Evolutionary conservation across 2,329 filamentous ascomycete species (phyloP).

Genomic region (Colletotrichum euphorbiae): DNA sequence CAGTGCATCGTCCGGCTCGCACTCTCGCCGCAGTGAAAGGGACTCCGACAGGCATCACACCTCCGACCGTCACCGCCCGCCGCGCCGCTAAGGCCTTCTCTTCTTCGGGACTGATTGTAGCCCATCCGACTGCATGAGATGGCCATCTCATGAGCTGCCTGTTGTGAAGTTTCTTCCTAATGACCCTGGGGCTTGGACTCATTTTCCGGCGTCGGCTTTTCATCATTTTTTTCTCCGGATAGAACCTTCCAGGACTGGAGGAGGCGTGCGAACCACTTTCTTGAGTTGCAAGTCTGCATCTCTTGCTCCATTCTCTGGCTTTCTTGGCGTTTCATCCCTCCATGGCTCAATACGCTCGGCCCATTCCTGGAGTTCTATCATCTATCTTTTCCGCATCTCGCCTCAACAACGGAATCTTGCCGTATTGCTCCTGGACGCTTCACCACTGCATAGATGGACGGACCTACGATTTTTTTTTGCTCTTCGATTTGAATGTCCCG

Average conservation of each 20-base stretch:
- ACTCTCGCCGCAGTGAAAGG: conserved; percentile 54
- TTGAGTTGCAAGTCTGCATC: conserved; percentile 41
- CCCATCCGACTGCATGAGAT: conserved; percentile 37
- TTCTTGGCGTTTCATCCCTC: conserved; percentile 31
- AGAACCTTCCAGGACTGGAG: conserved; percentile 30
- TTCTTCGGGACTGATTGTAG: conserved; percentile 23
- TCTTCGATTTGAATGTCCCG: conserved; percentile 29
- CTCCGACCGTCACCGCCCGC: conserved; percentile 53
- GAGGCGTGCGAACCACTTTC: conserved; percentile 31
- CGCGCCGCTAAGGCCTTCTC: conserved; percentile 49
- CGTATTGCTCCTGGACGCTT: conserved; percentile 38
- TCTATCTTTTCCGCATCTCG: conserved; percentile 22
- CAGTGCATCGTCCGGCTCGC: conserved; percentile 49
- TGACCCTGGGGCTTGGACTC: conserved; percentile 39
- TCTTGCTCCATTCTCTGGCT: conserved; percentile 35
- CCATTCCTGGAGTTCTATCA: conserved; percentile 8
- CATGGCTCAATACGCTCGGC: conserved; percentile 18
- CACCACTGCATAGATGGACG: conserved; percentile 42
- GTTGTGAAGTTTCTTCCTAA: conserved; percentile 39
- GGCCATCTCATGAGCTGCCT: conserved; percentile 36
- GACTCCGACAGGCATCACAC: conserved; percentile 55
- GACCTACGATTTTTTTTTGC: conserved; percentile 36
- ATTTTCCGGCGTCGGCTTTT: conserved; percentile 39
- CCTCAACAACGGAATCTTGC: conserved; percentile 32
- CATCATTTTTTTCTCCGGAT: conserved; percentile 39